phyloP scores from a whole-genome alignment of 176 grass and related monocot species.

The Oryza glumipatula region DNA sequence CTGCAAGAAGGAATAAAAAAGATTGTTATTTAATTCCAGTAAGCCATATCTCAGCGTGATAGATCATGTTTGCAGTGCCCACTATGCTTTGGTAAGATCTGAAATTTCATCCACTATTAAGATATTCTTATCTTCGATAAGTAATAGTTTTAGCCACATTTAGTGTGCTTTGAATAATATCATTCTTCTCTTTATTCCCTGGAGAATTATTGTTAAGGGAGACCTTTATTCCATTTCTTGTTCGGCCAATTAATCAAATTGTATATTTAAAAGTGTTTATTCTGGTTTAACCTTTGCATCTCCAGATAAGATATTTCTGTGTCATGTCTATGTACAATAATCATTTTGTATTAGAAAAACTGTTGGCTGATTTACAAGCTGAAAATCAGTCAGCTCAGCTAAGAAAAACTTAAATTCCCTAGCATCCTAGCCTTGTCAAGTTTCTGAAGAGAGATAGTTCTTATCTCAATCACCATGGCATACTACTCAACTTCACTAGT shows the following conservation, averaged over 20 bases:
- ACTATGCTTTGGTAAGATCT: constrained; percentile 39
- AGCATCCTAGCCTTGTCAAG: constrained; percentile 18
- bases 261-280: constrained; percentile 36
- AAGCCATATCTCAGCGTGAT: constrained; percentile 18
- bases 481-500: constrained; percentile 6
- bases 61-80: constrained; percentile 24
- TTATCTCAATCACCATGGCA: constrained; percentile 31
- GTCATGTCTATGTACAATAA: constrained; percentile 8
- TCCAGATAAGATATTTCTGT: constrained; percentile 39
- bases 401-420: constrained; percentile 3
- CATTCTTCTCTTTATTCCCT: constrained; percentile 46
- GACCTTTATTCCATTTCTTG: constrained; percentile 40
- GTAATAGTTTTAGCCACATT: constrained; percentile 31
- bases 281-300: constrained; percentile 42
- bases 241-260: background rate
- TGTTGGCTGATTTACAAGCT: constrained; percentile 10
- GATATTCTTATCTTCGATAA: constrained; percentile 29
- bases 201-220: constrained; percentile 4
- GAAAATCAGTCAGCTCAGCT: background rate
- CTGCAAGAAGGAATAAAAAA: constrained; percentile 49
- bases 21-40: constrained; percentile 24
- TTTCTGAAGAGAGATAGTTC: constrained; percentile 8
- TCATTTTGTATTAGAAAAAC: background rate
- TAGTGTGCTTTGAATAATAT: constrained; percentile 9
- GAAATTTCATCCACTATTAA: constrained; percentile 4